Conservation (phyloP, 768 basidiomycete genomes). For the Rhodotorula toruloides region DNA sequence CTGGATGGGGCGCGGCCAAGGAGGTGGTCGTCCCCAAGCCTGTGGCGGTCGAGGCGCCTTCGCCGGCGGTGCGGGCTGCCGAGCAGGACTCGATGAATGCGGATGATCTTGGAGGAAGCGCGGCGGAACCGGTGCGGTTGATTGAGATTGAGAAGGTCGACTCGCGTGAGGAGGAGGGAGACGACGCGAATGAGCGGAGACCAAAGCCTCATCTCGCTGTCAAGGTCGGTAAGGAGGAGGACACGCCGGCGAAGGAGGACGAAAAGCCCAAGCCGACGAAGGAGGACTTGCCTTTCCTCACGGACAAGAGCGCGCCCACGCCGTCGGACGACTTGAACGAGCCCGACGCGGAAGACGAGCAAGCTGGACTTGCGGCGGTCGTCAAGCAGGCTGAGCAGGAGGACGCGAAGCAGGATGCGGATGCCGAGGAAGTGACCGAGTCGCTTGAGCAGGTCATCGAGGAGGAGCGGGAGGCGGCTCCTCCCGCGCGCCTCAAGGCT, state of each 20-base stretch:
- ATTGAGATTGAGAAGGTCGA: no score
- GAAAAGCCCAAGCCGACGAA: no score
- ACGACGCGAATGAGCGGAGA: no score
- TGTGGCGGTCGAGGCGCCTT: not conserved
- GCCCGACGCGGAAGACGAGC: slow-evolving; percentile 9
- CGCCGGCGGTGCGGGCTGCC: no score
- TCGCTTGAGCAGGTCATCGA: not conserved
- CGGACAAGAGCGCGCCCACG: no score
- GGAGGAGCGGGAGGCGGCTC: not conserved
- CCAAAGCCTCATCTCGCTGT: no score
- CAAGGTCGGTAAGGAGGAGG: not conserved
- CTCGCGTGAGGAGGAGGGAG: not conserved
- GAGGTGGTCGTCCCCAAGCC: not conserved
- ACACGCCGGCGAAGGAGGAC: no score
- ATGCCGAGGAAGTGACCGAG: not conserved
- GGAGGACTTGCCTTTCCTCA: not conserved
- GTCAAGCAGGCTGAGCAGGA: slow-evolving; percentile 6
- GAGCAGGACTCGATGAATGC: no score
- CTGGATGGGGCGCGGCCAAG: no score
- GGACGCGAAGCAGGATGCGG: not conserved
- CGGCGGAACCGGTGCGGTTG: no score
- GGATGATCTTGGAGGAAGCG: no score
- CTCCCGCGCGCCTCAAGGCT: not conserved
- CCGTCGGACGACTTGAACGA: not conserved
- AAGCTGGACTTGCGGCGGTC: slow-evolving; percentile 8